Evolutionary conservation across 2,329 filamentous ascomycete genomes (phyloP).

Genomic region (Akanthomyces muscarius): DNA sequence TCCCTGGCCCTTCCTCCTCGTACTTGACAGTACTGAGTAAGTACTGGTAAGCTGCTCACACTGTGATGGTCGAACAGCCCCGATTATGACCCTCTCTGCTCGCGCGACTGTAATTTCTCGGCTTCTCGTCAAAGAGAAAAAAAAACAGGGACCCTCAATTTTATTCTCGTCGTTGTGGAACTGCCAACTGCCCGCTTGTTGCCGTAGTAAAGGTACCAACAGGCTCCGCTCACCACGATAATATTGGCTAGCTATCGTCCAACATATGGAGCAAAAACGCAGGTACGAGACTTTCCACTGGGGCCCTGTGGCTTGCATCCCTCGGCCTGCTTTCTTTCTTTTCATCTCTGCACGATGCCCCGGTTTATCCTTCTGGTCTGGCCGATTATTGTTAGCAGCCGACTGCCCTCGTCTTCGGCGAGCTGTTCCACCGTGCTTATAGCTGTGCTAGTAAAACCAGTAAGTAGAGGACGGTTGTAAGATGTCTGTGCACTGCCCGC

Average conservation of each 20-base stretch:
- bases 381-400: too few relatives aligned
- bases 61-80: background rate
- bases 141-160: conserved; percentile 6
- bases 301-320: conserved; percentile 5
- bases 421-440: too few relatives aligned
- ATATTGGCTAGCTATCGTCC: background rate
- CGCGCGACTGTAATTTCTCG: conserved; percentile 6
- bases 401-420: too few relatives aligned
- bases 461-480: background rate
- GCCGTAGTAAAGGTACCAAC: background rate
- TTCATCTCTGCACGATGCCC: background rate
- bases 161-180: conserved; percentile 1
- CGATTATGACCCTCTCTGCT: background rate
- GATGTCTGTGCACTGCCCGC: conserved; percentile 6
- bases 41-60: background rate
- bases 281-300: conserved; percentile 3
- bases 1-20: background rate
- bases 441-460: too few relatives aligned
- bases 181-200: conserved; percentile 8
- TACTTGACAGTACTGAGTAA: background rate
- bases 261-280: background rate
- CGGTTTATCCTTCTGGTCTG: background rate
- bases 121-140: background rate
- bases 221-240: conserved; percentile 9
- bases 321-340: background rate